Percentiles rank a stretch among this genome's conserved stretches.
phyloP scores from a whole-genome alignment of 2,329 filamentous ascomycete genomes.

The Harringtonia aguacate region DNA sequence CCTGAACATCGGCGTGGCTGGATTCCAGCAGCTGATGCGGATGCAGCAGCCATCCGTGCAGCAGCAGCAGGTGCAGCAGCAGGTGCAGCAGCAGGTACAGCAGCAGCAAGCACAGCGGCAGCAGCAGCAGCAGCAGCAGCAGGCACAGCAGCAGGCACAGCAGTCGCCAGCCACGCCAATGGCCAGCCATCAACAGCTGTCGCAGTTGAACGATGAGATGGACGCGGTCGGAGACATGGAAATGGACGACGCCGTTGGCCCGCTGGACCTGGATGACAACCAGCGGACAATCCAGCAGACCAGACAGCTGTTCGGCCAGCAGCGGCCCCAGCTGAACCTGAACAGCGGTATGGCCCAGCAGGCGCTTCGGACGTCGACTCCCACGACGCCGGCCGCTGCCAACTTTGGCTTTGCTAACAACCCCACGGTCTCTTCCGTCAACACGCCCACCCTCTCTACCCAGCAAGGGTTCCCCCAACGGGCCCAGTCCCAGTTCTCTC shows the following conservation, averaged over 20 bases:
- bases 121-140: conserved; percentile 15
- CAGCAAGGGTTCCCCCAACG: conserved; percentile 52
- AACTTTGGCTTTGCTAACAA: conserved; percentile 80
- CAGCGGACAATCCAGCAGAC: conserved; percentile 59
- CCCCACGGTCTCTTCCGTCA: conserved; percentile 92
- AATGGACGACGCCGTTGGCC: conserved; percentile 72
- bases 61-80: conserved; percentile 10
- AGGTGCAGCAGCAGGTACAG: conserved; percentile 25
- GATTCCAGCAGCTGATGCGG: conserved; percentile 31
- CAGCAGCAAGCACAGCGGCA: conserved; percentile 30
- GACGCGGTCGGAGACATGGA: conserved; percentile 93
- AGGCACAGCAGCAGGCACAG: conserved; percentile 4
- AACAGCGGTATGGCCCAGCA: conserved; percentile 67
- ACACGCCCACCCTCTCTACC: conserved; percentile 82
- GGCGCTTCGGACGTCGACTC: conserved; percentile 74
- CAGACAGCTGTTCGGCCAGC: conserved; percentile 56
- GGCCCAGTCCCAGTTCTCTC: conserved; percentile 38
- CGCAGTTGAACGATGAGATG: conserved; percentile 53
- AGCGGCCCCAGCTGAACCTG: conserved; percentile 65
- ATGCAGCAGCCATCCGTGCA: conserved; percentile 3
- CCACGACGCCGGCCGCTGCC: conserved; percentile 69
- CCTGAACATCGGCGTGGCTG: conserved; percentile 20
- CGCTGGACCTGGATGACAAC: conserved; percentile 52
- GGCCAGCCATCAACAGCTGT: conserved; percentile 16
- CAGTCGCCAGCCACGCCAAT: conserved; percentile 15